These are phyloP conservation scores for Ophiosphaerella herpotricha DNA, from an alignment of 2,329 filamentous ascomycete species.

Conservation along the genomic window DNA sequence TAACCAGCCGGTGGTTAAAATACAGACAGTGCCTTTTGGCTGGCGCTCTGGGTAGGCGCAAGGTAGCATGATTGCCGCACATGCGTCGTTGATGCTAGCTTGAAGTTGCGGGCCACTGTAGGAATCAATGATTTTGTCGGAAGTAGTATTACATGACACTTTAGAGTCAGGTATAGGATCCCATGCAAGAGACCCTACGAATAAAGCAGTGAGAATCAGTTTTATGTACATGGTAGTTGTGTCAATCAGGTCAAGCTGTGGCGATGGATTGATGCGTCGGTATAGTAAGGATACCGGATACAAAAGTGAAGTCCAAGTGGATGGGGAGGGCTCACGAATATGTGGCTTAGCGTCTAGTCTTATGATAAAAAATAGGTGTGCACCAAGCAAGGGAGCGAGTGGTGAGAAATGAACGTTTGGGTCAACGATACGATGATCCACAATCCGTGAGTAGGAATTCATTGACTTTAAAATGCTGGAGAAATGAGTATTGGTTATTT, in stretches of 20 bases:
- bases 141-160: slow-evolving; percentile 21
- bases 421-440: background rate
- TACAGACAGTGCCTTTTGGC: slow-evolving; percentile 18
- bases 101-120: slow-evolving; percentile 23
- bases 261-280: background rate
- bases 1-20: slow-evolving; percentile 19
- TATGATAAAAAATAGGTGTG: background rate
- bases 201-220: slow-evolving; percentile 17
- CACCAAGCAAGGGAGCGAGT: slow-evolving; percentile 1
- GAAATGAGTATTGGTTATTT: no score
- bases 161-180: slow-evolving; percentile 16
- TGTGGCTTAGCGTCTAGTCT: background rate
- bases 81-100: slow-evolving; percentile 28
- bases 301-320: background rate
- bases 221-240: slow-evolving; percentile 18
- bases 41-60: slow-evolving; percentile 30
- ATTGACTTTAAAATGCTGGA: no score
- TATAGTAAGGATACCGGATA: background rate
- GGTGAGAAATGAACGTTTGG: background rate
- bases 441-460: no score
- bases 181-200: slow-evolving; percentile 24
- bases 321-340: background rate
- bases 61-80: slow-evolving; percentile 31
- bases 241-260: background rate
- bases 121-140: slow-evolving; percentile 27